phyloP scores from a whole-genome alignment of 345 rosid genomes.

The Dipteronia dyeriana region DNA sequence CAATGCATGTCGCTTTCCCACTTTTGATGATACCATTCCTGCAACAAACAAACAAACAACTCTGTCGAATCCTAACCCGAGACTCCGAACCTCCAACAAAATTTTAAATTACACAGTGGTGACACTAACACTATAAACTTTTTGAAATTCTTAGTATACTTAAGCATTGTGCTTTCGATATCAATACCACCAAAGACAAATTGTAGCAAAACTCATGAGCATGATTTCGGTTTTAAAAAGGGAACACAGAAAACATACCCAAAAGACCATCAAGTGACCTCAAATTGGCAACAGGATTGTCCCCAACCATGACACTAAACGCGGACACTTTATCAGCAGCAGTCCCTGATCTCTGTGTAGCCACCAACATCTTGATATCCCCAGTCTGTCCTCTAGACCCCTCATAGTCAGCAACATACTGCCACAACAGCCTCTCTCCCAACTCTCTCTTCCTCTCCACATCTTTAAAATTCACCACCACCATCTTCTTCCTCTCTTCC shows the following conservation, averaged over 20 bases:
- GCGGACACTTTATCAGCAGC: conserved; percentile 93
- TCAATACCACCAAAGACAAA: neutral
- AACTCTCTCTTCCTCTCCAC: conserved; percentile 70
- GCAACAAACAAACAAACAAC: conserved; percentile 25
- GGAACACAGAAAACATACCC: conserved; percentile 43
- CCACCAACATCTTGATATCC: conserved; percentile 79
- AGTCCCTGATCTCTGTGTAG: conserved; percentile 95
- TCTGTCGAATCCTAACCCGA: conserved; percentile 16
- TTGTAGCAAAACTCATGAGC: neutral
- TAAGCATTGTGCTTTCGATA: neutral
- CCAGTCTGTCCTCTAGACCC: conserved; percentile 66
- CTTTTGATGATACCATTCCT: conserved; percentile 95
- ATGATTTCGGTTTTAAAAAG: neutral
- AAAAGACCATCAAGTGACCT: conserved; percentile 87
- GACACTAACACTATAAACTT: neutral
- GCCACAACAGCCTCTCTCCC: conserved; percentile 86
- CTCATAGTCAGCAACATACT: conserved; percentile 67
- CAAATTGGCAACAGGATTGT: conserved; percentile 89
- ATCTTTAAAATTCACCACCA: conserved; percentile 54
- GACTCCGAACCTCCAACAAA: neutral
- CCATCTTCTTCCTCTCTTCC: conserved; percentile 34
- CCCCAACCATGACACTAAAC: conserved; percentile 81
- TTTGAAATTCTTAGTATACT: neutral
- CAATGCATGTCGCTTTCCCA: conserved; percentile 90
- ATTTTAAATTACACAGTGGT: neutral